Conservation (phyloP, 2,329 filamentous ascomycete species). For the Colletotrichum lini region DNA sequence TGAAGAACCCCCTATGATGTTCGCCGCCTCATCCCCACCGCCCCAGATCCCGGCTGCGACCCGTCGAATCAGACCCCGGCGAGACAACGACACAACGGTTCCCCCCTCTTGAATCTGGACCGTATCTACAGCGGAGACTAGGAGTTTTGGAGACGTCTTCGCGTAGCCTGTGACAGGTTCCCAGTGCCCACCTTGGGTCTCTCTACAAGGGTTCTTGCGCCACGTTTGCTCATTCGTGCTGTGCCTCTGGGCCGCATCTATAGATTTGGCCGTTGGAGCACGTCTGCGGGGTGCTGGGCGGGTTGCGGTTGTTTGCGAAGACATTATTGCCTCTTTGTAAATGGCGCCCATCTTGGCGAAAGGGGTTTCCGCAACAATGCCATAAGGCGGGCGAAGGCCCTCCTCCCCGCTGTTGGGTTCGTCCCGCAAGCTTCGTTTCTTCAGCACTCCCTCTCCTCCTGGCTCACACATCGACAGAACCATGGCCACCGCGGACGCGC, state of each 20-base stretch:
- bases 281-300: neutral
- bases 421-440: neutral
- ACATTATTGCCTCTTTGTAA: neutral
- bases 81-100: neutral
- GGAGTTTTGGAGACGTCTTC: neutral
- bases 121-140: neutral
- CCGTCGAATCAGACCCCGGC: conserved; percentile 17
- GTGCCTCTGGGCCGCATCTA: conserved; percentile 9
- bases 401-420: neutral
- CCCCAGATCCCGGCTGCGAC: conserved; percentile 8
- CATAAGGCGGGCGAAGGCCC: neutral
- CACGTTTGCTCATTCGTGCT: neutral
- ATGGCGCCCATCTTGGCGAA: neutral
- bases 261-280: neutral
- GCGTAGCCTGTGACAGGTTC: neutral
- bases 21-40: neutral
- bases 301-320: neutral
- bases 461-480: neutral
- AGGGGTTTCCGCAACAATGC: neutral
- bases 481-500: conserved; percentile 47
- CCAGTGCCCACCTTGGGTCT: neutral
- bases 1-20: no score
- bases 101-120: neutral
- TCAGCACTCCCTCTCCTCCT: neutral
- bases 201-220: neutral